These are phyloP conservation scores for Carallia brachiata DNA, from an alignment of 345 rosid species.

Conservation along the genomic window DNA sequence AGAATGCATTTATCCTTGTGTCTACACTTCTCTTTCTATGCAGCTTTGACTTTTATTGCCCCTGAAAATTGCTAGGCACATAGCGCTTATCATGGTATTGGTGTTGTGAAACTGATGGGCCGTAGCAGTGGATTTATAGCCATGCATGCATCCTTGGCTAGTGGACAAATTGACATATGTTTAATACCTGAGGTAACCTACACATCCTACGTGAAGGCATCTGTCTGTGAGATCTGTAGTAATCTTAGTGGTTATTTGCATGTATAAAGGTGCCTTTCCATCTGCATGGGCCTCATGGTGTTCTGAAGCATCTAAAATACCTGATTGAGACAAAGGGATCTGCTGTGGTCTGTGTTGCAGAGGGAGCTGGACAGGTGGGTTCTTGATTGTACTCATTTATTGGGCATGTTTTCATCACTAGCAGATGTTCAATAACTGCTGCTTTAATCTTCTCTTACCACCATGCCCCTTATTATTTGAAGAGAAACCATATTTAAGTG, in stretches of 20 bases:
- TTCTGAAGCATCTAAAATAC: conserved; percentile 80
- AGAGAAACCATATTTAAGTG: not conserved
- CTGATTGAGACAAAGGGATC: conserved; percentile 95
- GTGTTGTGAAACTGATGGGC: conserved; percentile 96
- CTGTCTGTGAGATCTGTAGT: not conserved
- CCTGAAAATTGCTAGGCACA: conserved; percentile 56
- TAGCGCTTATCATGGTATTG: conserved; percentile 96
- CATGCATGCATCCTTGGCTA: conserved; percentile 96
- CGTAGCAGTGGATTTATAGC: conserved; percentile 98
- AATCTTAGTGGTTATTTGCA: conserved; percentile 10
- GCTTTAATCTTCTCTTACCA: not conserved
- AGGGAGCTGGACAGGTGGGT: conserved; percentile 98
- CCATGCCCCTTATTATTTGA: not conserved
- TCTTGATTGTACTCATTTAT: not conserved
- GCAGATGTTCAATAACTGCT: conserved; percentile 1
- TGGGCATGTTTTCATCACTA: not conserved
- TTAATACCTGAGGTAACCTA: conserved; percentile 93
- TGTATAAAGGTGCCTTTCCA: conserved; percentile 67
- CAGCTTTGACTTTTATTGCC: not conserved
- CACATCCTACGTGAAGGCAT: not conserved
- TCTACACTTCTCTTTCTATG: conserved; percentile 15
- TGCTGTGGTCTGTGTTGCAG: conserved; percentile 94
- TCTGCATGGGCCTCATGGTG: conserved; percentile 90
- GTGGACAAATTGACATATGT: conserved; percentile 96
- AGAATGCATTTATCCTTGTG: conserved; percentile 5